Conservation (phyloP, 1,139 yeast species). For the Lodderomyces parapsilosis region DNA sequence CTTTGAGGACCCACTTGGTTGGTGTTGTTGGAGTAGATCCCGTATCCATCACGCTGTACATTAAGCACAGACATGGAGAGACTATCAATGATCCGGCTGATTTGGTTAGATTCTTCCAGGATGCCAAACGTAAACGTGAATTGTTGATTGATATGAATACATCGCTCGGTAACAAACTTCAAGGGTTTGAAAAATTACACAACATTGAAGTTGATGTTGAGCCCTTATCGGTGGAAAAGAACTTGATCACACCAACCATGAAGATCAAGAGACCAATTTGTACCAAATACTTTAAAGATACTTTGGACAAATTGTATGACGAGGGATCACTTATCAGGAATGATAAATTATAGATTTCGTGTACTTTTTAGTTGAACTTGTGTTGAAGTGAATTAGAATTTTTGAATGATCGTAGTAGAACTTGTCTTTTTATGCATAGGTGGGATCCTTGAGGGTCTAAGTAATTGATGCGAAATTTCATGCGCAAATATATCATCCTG, state of each 20-base stretch:
- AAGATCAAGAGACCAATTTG: conserved; percentile 69
- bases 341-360: conserved; percentile 8
- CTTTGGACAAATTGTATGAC: conserved; percentile 52
- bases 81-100: conserved; percentile 22
- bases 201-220: conserved; percentile 60
- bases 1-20: conserved; percentile 57
- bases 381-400: too few species aligned
- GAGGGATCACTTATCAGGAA: conserved; percentile 46
- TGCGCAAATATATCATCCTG: neutral
- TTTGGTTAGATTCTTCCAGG: conserved; percentile 27
- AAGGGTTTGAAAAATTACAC: conserved; percentile 63
- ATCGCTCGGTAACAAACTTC: conserved; percentile 24
- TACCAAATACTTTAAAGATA: conserved; percentile 45
- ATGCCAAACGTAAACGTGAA: conserved; percentile 24
- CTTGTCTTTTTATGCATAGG: too few species aligned
- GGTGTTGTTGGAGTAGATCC: conserved; percentile 60
- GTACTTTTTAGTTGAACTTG: too few species aligned
- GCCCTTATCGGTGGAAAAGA: conserved; percentile 64
- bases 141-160: conserved; percentile 30
- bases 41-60: conserved; percentile 16
- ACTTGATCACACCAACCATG: conserved; percentile 74
- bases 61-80: conserved; percentile 18
- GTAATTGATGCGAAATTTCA: neutral
- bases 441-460: too few species aligned
- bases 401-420: too few species aligned